Evolutionary conservation across 106 monocot species (phyloP), one percentile per base, ranked within the genome.

Genomic region (Phalaenopsis equestris): DNA sequence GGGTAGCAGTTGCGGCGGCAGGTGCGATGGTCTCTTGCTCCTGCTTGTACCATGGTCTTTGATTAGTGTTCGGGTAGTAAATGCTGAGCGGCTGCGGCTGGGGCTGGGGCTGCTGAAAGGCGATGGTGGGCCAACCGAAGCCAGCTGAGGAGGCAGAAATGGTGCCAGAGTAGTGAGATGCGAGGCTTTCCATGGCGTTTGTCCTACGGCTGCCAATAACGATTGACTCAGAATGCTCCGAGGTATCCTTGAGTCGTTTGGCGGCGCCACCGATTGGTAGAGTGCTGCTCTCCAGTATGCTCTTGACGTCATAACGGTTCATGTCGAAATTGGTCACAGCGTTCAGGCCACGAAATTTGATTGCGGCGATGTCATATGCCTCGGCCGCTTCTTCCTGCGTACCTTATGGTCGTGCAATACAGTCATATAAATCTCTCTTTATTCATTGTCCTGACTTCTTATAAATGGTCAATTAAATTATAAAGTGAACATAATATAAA

Each of bases 251-350:
- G 73, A 99, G 89, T 23, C 98, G 92, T 88, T 95, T 99, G 15
- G 98, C 98, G 1, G 91, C 94, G 9, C 87, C 89, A 1, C 98
- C 98, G 42, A 99, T 91, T 23, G 98, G 98, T 0, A 95, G 87
- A 0, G 90, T 90, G 86, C 83, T 93, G 92, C 98, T 95, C 67
- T 99, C 98, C 0, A 99, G 89, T 75, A 99, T 99, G 89, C 93
- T 90, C 82, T 99, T 95, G 38, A 99, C 98, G 65, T 99, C 98
- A 77, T 99, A 99, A 41, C 92, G 92, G 91, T 84, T 99, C 98
- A 99, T 99, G 76, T 95, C 98, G 77, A 99, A 99, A 88, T 99
- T 99, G 7, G 98, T 99, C 58, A 99, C 98, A 4, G 98, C 98
- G 73, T 87, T 99, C 16, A 95, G 94, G 3, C 98, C 98, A 2